These are phyloP conservation scores for Nothophaeocryptopus gaeumannii DNA, from an alignment of 2,329 filamentous ascomycete genomes.

Conservation along the genomic window DNA sequence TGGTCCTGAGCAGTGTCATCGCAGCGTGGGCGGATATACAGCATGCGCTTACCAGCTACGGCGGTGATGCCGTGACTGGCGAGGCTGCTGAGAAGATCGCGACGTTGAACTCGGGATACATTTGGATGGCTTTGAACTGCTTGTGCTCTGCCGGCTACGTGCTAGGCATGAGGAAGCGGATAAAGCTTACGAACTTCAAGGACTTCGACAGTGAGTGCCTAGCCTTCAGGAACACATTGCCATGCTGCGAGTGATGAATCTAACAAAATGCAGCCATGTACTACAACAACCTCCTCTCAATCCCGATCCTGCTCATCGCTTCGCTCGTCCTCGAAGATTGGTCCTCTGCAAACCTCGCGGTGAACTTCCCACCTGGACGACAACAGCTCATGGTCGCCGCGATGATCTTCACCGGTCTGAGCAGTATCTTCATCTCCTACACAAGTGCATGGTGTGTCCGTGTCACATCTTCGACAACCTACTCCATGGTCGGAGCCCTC, in stretches of 20 bases:
- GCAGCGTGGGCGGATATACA: constrained; percentile 97
- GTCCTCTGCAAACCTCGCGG: constrained; percentile 76
- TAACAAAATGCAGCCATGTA: constrained; percentile 73
- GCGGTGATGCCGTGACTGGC: constrained; percentile 41
- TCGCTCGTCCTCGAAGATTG: constrained; percentile 88
- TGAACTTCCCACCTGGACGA: constrained; percentile 85
- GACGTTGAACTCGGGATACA: constrained; percentile 88
- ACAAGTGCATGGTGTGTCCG: constrained; percentile 98
- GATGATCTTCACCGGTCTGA: constrained; percentile 92
- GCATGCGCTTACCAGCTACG: constrained; percentile 65
- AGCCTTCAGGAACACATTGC: neutral
- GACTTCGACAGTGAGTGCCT: constrained; percentile 89
- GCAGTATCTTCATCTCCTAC: constrained; percentile 98
- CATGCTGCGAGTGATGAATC: neutral
- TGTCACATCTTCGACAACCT: constrained; percentile 94
- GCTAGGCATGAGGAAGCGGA: constrained; percentile 92
- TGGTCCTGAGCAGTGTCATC: constrained; percentile 91
- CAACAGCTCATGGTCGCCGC: constrained; percentile 72
- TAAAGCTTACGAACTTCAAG: constrained; percentile 99
- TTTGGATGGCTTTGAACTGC: constrained; percentile 98
- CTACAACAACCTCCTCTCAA: constrained; percentile 98
- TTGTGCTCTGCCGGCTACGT: constrained; percentile 89
- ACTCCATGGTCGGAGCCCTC: constrained; percentile 95
- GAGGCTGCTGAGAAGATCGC: constrained; percentile 71
- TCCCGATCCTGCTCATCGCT: constrained; percentile 80